These are phyloP conservation scores for Pestalotiopsis sp. DNA, from an alignment of 2,329 filamentous ascomycete species.

Conservation along the genomic window DNA sequence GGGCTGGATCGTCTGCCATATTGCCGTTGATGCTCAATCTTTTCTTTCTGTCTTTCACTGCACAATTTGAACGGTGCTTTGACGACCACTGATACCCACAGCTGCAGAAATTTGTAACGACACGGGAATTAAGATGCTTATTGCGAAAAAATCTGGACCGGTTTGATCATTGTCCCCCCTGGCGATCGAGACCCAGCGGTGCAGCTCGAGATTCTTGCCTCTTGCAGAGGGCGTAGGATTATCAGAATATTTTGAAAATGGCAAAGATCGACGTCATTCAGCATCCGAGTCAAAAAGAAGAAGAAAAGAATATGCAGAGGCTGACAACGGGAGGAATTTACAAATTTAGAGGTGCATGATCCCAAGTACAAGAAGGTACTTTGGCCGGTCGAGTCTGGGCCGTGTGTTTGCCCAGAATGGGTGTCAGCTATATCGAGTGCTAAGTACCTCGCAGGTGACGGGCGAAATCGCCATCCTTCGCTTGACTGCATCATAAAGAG, in stretches of 20 bases:
- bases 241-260: not conserved
- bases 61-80: not conserved
- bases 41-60: not conserved
- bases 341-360: not conserved
- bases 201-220: not conserved
- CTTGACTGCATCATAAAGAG: not conserved
- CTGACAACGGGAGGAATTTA: not conserved
- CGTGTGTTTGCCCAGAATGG: not conserved
- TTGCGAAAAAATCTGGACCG: not conserved
- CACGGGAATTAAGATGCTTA: not conserved
- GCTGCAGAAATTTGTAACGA: not conserved
- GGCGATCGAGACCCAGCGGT: not conserved
- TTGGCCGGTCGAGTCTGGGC: not conserved
- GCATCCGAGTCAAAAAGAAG: not conserved
- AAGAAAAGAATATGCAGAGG: not conserved
- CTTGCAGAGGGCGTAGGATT: not conserved
- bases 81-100: not conserved
- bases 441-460: not conserved
- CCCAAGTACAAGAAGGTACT: not conserved
- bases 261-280: constrained; percentile 6
- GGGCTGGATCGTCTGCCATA: not conserved
- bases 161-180: not conserved
- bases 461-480: not conserved
- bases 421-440: constrained; percentile 13
- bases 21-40: not conserved